Percentiles rank a stretch among this genome's conserved stretches.
Conservation (phyloP, 257 asterid species). For the Paraleonurus japonicus region DNA sequence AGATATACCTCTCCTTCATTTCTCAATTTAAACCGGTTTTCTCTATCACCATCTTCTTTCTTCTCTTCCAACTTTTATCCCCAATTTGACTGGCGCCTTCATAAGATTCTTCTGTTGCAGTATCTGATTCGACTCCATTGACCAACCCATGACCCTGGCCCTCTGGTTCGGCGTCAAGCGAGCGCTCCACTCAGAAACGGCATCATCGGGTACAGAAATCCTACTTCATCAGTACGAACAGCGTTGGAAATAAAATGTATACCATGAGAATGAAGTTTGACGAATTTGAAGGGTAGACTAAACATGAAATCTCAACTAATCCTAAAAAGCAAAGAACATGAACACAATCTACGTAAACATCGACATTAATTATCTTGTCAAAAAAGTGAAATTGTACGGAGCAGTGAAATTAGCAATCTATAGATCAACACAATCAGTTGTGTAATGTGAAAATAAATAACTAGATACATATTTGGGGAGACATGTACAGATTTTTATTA, state of each 20-base stretch:
- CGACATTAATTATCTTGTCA: too few relatives aligned
- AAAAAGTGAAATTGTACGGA: too few relatives aligned
- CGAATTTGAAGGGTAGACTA: slow-evolving; percentile 29
- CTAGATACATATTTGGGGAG: too few relatives aligned
- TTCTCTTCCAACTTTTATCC: slow-evolving; percentile 29
- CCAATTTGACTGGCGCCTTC: slow-evolving; percentile 21
- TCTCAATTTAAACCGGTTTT: slow-evolving; percentile 57
- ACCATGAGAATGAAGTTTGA: slow-evolving; percentile 23
- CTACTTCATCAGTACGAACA: slow-evolving; percentile 49
- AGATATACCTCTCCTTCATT: slow-evolving; percentile 76
- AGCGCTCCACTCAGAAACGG: slow-evolving; percentile 45
- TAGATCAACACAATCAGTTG: too few relatives aligned
- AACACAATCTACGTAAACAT: too few relatives aligned
- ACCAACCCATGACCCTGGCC: slow-evolving; percentile 25
- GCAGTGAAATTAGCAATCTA: too few relatives aligned
- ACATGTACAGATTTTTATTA: slow-evolving; percentile 5
- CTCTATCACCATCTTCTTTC: slow-evolving; percentile 29
- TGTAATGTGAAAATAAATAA: too few relatives aligned
- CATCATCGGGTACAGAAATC: slow-evolving; percentile 57
- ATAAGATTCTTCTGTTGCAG: slow-evolving; percentile 35
- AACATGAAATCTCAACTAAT: too few relatives aligned
- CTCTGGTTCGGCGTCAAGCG: slow-evolving; percentile 35
- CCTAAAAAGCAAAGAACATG: too few relatives aligned
- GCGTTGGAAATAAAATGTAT: slow-evolving; percentile 30
- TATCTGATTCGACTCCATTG: slow-evolving; percentile 26